Evolutionary conservation across 768 basidiomycete genomes (phyloP), one percentile per base, ranked within the genome.

Genomic region (Termitomyces sp.): DNA sequence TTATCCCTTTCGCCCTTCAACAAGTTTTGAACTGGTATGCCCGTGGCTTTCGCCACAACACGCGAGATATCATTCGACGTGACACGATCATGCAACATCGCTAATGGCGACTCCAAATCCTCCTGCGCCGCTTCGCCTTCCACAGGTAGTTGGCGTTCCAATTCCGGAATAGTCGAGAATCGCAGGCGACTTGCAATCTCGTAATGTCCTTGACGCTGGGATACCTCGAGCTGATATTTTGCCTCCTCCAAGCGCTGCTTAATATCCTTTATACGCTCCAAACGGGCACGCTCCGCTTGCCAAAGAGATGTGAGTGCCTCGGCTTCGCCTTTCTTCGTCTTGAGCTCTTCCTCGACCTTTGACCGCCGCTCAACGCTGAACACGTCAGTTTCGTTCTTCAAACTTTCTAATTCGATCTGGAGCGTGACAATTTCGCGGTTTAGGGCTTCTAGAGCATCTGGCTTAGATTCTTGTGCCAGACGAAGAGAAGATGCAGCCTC

Each of bases 1-100:
- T 91, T 92, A 69, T 98, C 92, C 63, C 88, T 77, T 71, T 98
- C 94, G 4, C 94, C 93, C 70, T 91, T 92, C 64, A 96, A 72
- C 61, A 96, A 72, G 67, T 88, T 94, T 71, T 91, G 85, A 1
- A 95, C 93, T 0, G 94, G 94, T 30, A 96, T 95, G 6, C 94
- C 94, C 0, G 94, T 97, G 0, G 90, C 81, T 68, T 88, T 89
- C 7, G 91, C 92, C 4, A 95, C 89, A 23, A 95, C 94, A 2
- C 90, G 79, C 2, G 94, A 85, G 51, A 96, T 95, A 70, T 95
- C 93, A 65, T 85, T 86, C n/a, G 87, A 87, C 7, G 90, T 94
- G 8, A 97, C 92, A 43, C 92, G 79, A 61, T 95, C 93, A 64
- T 93, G 87, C 36, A 95, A 75, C 82, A 91, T 89, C 13, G 80